These are phyloP conservation scores for Sphagnum magellanicum DNA, from an alignment of 228 moss, liverwort and hornwort genomes.

Conservation along the genomic window DNA sequence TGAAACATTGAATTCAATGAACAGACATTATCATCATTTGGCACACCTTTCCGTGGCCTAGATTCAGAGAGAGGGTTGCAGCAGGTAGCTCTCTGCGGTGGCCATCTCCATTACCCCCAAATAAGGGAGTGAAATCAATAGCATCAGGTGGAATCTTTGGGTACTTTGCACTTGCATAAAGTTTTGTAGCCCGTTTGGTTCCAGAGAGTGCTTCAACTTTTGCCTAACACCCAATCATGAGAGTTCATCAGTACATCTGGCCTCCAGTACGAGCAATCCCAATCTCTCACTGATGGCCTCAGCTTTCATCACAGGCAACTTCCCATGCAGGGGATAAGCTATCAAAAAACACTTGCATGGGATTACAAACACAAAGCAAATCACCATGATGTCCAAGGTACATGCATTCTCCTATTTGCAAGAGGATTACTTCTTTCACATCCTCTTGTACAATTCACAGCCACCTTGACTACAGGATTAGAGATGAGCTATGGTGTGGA, in stretches of 20 bases:
- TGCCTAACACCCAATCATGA: constrained; percentile 33
- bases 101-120: constrained; percentile 42
- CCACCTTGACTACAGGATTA: no score
- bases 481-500: no score
- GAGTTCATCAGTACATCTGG: neutral
- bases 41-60: constrained; percentile 73
- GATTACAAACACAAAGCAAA: neutral
- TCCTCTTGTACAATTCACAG: no score
- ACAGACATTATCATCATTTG: neutral
- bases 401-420: neutral
- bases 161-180: constrained; percentile 82
- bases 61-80: constrained; percentile 52
- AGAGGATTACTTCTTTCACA: no score
- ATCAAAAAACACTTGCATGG: neutral
- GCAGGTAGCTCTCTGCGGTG: constrained; percentile 26
- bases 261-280: no score
- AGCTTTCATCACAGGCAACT: no score
- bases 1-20: neutral
- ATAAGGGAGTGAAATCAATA: constrained; percentile 67
- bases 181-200: constrained; percentile 73
- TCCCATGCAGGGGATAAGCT: no score
- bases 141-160: constrained; percentile 43
- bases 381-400: neutral
- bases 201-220: constrained; percentile 81
- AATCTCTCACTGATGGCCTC: no score